phyloP scores from a whole-genome alignment of 495 filamentous ascomycete genomes.

The Aspergillus mulundensis region DNA sequence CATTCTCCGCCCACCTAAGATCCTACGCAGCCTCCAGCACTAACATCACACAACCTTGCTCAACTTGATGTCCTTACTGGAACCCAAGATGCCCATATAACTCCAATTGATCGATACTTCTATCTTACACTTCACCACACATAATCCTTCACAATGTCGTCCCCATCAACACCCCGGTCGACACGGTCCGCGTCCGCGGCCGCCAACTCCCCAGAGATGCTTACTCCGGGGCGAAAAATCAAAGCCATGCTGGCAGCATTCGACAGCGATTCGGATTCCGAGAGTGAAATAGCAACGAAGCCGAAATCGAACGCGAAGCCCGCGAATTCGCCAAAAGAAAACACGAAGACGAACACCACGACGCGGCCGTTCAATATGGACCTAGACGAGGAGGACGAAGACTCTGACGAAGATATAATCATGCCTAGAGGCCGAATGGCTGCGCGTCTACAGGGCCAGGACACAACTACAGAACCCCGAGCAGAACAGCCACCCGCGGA shows the following conservation, averaged over 20 bases:
- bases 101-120: neutral
- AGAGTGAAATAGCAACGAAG: constrained; percentile 20
- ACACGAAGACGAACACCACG: constrained; percentile 2
- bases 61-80: neutral
- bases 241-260: constrained; percentile 63
- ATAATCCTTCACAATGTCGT: constrained; percentile 28
- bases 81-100: neutral
- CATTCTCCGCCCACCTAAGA: constrained; percentile 16
- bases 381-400: constrained; percentile 26
- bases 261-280: constrained; percentile 54
- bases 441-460: constrained; percentile 59
- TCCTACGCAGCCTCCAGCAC: neutral
- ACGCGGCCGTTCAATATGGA: constrained; percentile 4
- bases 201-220: constrained; percentile 33
- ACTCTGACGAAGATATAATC: constrained; percentile 47
- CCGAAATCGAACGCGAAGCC: constrained; percentile 15
- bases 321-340: constrained; percentile 24
- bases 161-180: constrained; percentile 41
- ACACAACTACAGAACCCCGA: constrained; percentile 8
- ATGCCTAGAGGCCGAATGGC: constrained; percentile 69
- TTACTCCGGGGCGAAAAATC: constrained; percentile 69
- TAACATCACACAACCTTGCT: neutral
- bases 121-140: neutral
- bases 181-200: constrained; percentile 37
- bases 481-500: constrained; percentile 9